phyloP scores from a whole-genome alignment of 441 rosid genomes.

The Aleurites moluccanus region DNA sequence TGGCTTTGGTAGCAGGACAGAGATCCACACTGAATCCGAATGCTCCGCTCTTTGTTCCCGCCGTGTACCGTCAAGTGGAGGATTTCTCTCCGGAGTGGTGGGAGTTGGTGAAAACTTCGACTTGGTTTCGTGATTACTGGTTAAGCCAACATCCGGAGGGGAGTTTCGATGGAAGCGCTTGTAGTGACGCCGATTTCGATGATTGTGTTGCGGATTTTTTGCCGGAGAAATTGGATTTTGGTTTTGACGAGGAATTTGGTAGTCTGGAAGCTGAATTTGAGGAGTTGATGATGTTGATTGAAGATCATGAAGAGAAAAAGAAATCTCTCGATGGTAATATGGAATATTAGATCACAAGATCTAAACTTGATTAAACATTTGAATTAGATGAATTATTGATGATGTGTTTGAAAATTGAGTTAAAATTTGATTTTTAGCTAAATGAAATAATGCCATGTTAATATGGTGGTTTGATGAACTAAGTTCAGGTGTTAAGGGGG shows the following conservation, averaged over 20 bases:
- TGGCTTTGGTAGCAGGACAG: slow-evolving; percentile 37
- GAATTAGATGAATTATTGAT: not conserved
- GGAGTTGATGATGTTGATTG: slow-evolving; percentile 25
- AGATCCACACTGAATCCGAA: slow-evolving; percentile 43
- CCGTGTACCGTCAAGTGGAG: slow-evolving; percentile 40
- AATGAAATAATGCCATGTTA: not conserved
- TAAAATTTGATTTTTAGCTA: not conserved
- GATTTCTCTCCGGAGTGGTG: slow-evolving; percentile 59
- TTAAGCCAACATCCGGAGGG: slow-evolving; percentile 35
- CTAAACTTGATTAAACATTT: not conserved
- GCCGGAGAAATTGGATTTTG: slow-evolving; percentile 19
- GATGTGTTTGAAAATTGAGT: not conserved
- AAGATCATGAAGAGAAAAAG: slow-evolving; percentile 16
- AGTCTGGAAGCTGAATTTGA: slow-evolving; percentile 25
- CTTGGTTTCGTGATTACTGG: slow-evolving; percentile 49
- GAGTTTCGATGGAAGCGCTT: slow-evolving; percentile 26
- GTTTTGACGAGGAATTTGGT: slow-evolving; percentile 15
- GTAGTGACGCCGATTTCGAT: not conserved
- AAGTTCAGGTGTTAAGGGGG: slow-evolving; percentile 15
- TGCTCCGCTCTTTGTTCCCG: slow-evolving; percentile 32
- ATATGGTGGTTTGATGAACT: not conserved
- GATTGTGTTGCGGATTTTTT: slow-evolving; percentile 11
- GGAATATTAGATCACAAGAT: not conserved
- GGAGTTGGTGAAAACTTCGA: slow-evolving; percentile 43
- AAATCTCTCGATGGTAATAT: slow-evolving; percentile 21